Evolutionary conservation across 768 basidiomycete species (phyloP).

Genomic region (Tulasnella sp.): DNA sequence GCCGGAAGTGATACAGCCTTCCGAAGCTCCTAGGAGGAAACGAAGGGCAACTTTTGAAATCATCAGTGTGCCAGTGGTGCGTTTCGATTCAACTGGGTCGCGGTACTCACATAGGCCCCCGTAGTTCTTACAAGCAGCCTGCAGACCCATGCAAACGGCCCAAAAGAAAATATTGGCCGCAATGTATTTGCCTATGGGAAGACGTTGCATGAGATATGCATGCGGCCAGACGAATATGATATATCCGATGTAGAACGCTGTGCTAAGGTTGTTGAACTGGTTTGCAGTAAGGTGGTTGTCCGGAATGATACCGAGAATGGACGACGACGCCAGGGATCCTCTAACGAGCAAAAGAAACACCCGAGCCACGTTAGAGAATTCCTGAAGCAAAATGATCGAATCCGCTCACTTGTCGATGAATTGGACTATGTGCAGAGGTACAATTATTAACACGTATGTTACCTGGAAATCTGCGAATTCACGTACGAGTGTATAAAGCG

Average conservation of each 20-base stretch:
- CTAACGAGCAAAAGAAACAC: neutral
- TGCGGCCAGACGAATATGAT: constrained; percentile 24
- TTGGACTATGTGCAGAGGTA: constrained; percentile 21
- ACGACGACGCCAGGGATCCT: constrained; percentile 21
- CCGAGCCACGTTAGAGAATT: neutral
- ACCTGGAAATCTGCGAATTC: neutral
- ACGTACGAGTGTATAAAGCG: neutral
- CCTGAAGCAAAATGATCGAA: neutral
- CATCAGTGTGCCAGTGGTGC: neutral
- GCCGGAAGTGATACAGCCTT: constrained; percentile 25
- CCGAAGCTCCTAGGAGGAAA: constrained; percentile 23
- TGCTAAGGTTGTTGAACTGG: constrained; percentile 22
- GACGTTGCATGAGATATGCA: constrained; percentile 22
- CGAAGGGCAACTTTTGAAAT: constrained; percentile 21
- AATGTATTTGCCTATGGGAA: constrained; percentile 25
- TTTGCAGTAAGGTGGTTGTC: constrained; percentile 24
- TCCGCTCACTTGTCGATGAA: constrained; percentile 25
- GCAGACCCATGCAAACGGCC: constrained; percentile 25
- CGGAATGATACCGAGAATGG: constrained; percentile 24
- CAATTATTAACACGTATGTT: neutral
- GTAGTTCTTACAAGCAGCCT: constrained; percentile 26
- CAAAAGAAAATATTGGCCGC: constrained; percentile 24
- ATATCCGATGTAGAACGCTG: constrained; percentile 19
- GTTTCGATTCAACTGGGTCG: neutral
- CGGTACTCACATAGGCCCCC: constrained; percentile 24